These are phyloP conservation scores for Vigna reflexopilosa DNA, from an alignment of 306 rosid genomes.

Conservation along the genomic window DNA sequence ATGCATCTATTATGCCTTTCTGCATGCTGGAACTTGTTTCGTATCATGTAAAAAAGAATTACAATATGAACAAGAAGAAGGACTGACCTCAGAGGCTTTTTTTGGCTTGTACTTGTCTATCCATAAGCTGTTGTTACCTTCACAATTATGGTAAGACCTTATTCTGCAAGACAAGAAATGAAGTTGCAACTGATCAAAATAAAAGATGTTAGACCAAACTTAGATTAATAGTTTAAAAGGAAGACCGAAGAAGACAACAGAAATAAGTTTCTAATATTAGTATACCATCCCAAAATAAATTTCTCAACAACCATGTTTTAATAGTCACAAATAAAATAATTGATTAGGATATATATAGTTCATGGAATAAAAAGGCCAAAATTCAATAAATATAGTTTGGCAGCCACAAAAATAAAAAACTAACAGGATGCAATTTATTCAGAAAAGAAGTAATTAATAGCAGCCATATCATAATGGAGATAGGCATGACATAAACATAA, in stretches of 20 bases:
- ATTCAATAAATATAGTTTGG: neutral
- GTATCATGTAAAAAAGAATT: neutral
- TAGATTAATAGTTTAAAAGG: neutral
- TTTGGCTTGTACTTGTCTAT: conserved; percentile 77
- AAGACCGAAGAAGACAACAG: neutral
- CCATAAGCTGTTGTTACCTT: conserved; percentile 69
- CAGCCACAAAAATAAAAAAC: too few species aligned
- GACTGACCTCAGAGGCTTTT: conserved; percentile 73
- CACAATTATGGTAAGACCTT: conserved; percentile 55
- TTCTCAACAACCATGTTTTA: neutral
- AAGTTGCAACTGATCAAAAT: too few species aligned
- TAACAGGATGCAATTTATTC: neutral
- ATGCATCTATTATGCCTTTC: neutral
- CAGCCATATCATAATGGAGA: conserved; percentile 25
- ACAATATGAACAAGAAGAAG: conserved; percentile 21
- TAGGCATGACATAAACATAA: too few species aligned
- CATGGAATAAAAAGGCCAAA: conserved; percentile 1
- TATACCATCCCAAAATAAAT: conserved; percentile 20
- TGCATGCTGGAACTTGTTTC: neutral
- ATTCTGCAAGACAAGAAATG: conserved; percentile 54
- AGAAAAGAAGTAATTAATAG: conserved; percentile 14
- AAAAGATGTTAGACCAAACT: neutral
- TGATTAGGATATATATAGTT: conserved; percentile 7
- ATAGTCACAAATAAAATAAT: neutral
- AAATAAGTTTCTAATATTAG: conserved; percentile 15